Base-by-base conservation (phyloP, 2,329 filamentous ascomycete genomes). In the Botrytis paeoniae region DNA sequence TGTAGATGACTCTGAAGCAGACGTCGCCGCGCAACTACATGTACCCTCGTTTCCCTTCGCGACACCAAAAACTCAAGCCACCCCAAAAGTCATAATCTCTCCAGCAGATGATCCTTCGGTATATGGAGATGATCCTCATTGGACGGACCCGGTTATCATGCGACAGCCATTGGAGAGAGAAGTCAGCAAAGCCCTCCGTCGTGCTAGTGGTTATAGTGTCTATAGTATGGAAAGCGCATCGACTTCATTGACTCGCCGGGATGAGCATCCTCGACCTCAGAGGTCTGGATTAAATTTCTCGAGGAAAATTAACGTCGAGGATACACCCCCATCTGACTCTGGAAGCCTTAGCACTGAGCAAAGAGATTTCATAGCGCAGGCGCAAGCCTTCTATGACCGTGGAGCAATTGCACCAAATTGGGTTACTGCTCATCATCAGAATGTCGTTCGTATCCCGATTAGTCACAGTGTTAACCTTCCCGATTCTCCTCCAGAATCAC, bases 181-280 rank as follows among this genome's bases (percentile, higher is more conserved):
- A 62, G 75, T 80, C 14, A 80, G 79, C 70, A 74, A 77, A 48
- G 79, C 77, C n/a, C 74, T 80, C 29, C 73, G 79, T 25, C 74
- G 77, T 65, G 77, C 74, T 8, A 80, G 79, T 69, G 77, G 73
- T 10, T 76, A 74, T 35, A 80, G 78, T 70, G 63, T 66, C 48
- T 77, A 76, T 62, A 80, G 78, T 45, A 73, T 73, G 59, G 78
- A 73, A 32, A 79, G 77, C 60, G 72, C 74, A 45, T 70, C 76
- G n/a, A 75, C 76, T 3, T 73, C 75, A 22, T 68, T 74, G 14
- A 48, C 74, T 7, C 74, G 76, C 39, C 69, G 68, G 22, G 63
- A 71, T 66, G 73, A 63, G 43, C 66, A 71, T 59, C 60, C 57
- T 25, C 70, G 70, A 32, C 72, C 64, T 29, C 72, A 75, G 32